Percentiles rank a stretch among this genome's conserved stretches.
These are phyloP conservation scores for Xanthoconium separans DNA, from an alignment of 1,284 basidiomycete species.

Conservation along the genomic window DNA sequence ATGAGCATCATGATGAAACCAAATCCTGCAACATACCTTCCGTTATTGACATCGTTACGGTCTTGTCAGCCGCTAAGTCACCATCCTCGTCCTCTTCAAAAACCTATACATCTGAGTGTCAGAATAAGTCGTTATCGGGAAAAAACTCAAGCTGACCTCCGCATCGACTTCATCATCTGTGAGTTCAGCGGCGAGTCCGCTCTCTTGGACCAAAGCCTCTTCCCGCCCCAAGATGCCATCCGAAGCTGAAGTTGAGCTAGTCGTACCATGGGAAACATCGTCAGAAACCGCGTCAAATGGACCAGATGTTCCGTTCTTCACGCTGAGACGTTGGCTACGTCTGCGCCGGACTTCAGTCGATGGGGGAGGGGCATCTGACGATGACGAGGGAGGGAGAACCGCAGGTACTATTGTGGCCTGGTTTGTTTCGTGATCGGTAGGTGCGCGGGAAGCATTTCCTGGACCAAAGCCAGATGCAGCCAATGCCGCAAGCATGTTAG, in stretches of 20 bases:
- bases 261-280: conserved; percentile 23
- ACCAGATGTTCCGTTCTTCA: conserved; percentile 48
- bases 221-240: conserved; percentile 32
- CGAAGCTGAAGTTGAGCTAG: conserved; percentile 16
- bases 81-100: conserved; percentile 74
- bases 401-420: conserved; percentile 28
- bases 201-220: conserved; percentile 60
- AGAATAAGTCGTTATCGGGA: neutral
- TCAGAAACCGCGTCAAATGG: conserved; percentile 22
- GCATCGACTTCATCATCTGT: conserved; percentile 82
- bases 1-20: conserved; percentile 10
- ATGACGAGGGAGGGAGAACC: conserved; percentile 26
- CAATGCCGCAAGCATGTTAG: conserved; percentile 89
- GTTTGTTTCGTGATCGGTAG: conserved; percentile 22
- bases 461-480: conserved; percentile 72
- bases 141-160: conserved; percentile 41
- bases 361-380: conserved; percentile 29
- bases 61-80: conserved; percentile 74
- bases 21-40: conserved; percentile 54
- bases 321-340: conserved; percentile 81
- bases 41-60: conserved; percentile 79
- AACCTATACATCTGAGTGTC: conserved; percentile 39
- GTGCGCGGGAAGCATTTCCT: conserved; percentile 31
- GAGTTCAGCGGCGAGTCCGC: conserved; percentile 66
- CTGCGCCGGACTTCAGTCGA: conserved; percentile 54